Base-by-base conservation (phyloP, 345 rosid species). In the Dipteronia sinensis region DNA sequence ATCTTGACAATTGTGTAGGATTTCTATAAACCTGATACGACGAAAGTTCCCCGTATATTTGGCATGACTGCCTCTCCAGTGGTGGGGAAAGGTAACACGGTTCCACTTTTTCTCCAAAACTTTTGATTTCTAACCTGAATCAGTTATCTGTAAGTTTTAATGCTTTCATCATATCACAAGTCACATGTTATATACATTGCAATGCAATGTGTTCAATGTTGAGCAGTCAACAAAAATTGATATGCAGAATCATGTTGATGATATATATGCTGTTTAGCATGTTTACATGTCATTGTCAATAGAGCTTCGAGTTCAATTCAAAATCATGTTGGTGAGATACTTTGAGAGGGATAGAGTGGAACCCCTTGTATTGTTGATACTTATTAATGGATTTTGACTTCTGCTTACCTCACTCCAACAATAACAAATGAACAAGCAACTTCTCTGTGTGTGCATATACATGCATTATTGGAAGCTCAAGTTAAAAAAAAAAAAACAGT, bases 1-100 rank as follows among this genome's bases (percentile, higher is more conserved):
- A 62, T 51, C 71, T 81, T 82, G 65, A 75, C 77, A 74, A 79
- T 79, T 72, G 7, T 85, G 76, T 81, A 95, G 99, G 86, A 84
- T 66, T 93, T 89, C 84, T 95, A 93, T 82, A 86, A 90, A 79
- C 75, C 79, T 59, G 78, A 86, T 70, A 78, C 74, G 53, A 76
- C 74, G 71, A 90, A 85, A 83, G 76, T 74, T 74, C 99, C 99
- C 58, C 97, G 90, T 31, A 85, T 95, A 84, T 95, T 95, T 86
- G 99, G 99, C 84, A 93, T 95, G 99, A 95, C 99, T 17, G 98
- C 99, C 61, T 95, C 99, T 80, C 99, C 98, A 25, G 83, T 95
- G 62, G 91, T 93, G 66, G 98, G 99, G 72, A 90, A 92, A 95
- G 99, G 99, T 95, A 84, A 82, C 71, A 8, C 40, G 40, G 63